Evolutionary conservation across 768 basidiomycete species (phyloP).

Genomic region (Psilocybe azurescens): DNA sequence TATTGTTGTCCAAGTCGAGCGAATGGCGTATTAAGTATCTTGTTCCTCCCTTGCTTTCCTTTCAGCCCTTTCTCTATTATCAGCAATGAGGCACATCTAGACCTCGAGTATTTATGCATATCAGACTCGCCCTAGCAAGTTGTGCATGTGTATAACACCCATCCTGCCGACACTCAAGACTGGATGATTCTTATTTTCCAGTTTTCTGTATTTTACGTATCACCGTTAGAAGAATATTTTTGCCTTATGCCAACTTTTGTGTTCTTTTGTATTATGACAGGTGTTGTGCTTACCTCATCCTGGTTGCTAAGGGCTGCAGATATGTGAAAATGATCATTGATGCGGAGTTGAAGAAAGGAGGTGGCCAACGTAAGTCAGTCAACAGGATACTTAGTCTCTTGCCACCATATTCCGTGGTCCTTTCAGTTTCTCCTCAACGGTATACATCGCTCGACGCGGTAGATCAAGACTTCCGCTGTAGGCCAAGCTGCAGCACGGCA

Average conservation of each 20-base stretch:
- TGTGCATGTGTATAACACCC: conserved; percentile 24
- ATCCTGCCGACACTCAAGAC: conserved; percentile 14
- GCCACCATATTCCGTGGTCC: background rate
- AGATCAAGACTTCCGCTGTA: background rate
- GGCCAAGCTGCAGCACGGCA: background rate
- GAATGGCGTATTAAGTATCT: conserved; percentile 16
- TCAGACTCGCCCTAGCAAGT: conserved; percentile 12
- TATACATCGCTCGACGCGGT: conserved; percentile 22
- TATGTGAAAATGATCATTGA: background rate
- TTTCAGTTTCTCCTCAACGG: background rate
- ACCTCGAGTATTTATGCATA: conserved; percentile 16
- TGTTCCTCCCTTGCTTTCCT: conserved; percentile 10
- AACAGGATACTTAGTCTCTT: background rate
- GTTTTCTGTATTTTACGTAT: conserved; percentile 24
- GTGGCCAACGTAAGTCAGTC: background rate
- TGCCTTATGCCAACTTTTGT: background rate
- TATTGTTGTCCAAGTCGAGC: background rate
- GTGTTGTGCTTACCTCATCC: conserved; percentile 9
- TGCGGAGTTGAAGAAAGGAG: background rate
- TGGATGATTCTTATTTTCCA: conserved; percentile 11
- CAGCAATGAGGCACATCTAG: conserved; percentile 18
- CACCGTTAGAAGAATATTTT: conserved; percentile 18
- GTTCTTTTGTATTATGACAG: conserved; percentile 1
- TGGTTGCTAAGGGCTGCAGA: background rate
- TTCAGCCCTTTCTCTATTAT: conserved; percentile 4